Conservation (phyloP, 345 rosid species). For the Aurinia saxatilis region DNA sequence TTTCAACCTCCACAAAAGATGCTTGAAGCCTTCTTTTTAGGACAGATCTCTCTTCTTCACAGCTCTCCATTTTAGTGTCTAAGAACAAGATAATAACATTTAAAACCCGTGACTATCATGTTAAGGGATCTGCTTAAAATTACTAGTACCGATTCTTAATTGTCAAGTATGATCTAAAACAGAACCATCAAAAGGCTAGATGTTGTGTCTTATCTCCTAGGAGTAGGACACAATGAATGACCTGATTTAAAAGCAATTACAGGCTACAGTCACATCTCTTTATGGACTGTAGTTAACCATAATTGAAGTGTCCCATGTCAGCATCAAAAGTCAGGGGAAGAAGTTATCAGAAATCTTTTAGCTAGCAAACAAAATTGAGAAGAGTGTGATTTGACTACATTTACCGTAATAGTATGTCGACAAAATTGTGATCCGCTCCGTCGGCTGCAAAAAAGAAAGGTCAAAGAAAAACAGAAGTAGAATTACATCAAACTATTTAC, state of each 20-base stretch:
- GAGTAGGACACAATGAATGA: constrained; percentile 24
- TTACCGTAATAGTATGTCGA: constrained; percentile 66
- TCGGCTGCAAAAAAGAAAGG: constrained; percentile 29
- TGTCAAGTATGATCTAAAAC: constrained; percentile 3
- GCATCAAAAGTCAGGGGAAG: constrained; percentile 20
- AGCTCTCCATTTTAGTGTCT: constrained; percentile 71
- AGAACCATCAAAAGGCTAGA: constrained; percentile 7
- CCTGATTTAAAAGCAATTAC: constrained; percentile 13
- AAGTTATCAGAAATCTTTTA: constrained; percentile 10
- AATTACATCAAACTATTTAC: constrained; percentile 4
- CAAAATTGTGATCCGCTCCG: constrained; percentile 76
- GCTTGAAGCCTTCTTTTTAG: constrained; percentile 72
- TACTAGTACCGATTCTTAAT: not conserved
- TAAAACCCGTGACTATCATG: not conserved
- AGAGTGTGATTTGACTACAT: not conserved
- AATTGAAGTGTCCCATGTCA: constrained; percentile 22
- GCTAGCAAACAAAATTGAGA: constrained; percentile 13
- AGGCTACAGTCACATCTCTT: constrained; percentile 26
- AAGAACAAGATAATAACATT: constrained; percentile 10
- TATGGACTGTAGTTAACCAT: constrained; percentile 27
- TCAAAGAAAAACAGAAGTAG: too few species aligned
- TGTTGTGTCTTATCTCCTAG: constrained; percentile 12
- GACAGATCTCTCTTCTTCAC: constrained; percentile 55
- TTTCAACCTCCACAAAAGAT: constrained; percentile 78
- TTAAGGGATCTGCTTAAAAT: not conserved